Evolutionary conservation across 768 basidiomycete species (phyloP).

Genomic region (Amanita subjunquillea): DNA sequence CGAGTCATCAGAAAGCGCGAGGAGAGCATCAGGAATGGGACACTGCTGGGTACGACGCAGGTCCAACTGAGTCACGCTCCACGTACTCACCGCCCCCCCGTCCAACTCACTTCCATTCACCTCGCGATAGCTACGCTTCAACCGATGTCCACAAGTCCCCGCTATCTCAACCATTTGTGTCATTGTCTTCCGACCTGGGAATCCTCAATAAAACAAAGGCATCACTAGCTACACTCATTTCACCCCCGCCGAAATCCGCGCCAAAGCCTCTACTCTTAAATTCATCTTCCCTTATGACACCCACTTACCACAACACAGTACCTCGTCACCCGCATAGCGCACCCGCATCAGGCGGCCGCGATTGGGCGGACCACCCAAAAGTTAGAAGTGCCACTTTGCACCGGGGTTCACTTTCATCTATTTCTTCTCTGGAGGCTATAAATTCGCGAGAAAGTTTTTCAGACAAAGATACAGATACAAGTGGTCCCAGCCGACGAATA

Average conservation of each 20-base stretch:
- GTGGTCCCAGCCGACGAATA: slow-evolving; percentile 41
- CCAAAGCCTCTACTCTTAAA: slow-evolving; percentile 61
- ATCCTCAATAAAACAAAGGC: slow-evolving; percentile 28
- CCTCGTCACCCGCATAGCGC: slow-evolving; percentile 26
- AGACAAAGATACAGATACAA: slow-evolving; percentile 49
- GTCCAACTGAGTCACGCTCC: neutral
- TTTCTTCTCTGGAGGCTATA: slow-evolving; percentile 46
- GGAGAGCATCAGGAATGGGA: slow-evolving; percentile 7
- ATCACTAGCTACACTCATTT: slow-evolving; percentile 29
- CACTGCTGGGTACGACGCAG: neutral
- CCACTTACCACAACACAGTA: slow-evolving; percentile 10
- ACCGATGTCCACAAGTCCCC: slow-evolving; percentile 14
- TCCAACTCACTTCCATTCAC: slow-evolving; percentile 46
- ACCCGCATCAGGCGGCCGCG: slow-evolving; percentile 21
- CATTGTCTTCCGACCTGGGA: neutral
- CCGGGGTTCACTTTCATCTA: slow-evolving; percentile 52
- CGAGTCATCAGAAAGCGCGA: neutral
- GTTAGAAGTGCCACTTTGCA: slow-evolving; percentile 28
- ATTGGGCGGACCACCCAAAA: slow-evolving; percentile 42
- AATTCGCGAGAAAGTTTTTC: slow-evolving; percentile 26
- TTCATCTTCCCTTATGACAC: slow-evolving; percentile 35
- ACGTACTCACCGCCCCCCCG: slow-evolving; percentile 45
- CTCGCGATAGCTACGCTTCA: slow-evolving; percentile 42
- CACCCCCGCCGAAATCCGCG: slow-evolving; percentile 33
- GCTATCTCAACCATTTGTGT: slow-evolving; percentile 9